A percentile compares a stretch with the other conserved stretches of the same genome.
phyloP scores from a whole-genome alignment of 2,329 filamentous ascomycete genomes.

The Verticillium dahliae region DNA sequence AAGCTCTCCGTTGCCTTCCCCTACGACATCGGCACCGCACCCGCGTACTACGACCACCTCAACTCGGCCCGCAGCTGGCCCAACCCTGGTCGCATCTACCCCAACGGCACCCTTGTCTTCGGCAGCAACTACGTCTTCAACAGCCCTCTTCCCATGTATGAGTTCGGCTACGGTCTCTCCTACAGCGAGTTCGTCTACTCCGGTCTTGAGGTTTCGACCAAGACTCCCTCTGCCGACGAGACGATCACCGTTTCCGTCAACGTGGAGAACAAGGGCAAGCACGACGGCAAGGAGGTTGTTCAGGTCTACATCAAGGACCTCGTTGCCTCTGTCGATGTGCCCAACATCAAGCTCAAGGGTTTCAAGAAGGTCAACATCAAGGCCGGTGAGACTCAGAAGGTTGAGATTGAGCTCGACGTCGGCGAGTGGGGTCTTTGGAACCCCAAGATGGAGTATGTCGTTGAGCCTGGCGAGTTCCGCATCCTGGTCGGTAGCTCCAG shows the following conservation, averaged over 20 bases:
- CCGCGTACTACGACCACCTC: constrained; percentile 66
- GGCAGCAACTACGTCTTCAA: constrained; percentile 60
- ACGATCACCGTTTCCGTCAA: constrained; percentile 53
- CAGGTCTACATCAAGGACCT: constrained; percentile 62
- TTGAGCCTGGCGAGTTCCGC: constrained; percentile 64
- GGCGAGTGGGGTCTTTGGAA: constrained; percentile 51
- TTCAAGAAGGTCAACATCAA: constrained; percentile 59
- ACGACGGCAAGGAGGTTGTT: constrained; percentile 60
- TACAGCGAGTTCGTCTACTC: constrained; percentile 60
- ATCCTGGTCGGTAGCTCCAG: constrained; percentile 57
- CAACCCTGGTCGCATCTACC: constrained; percentile 44
- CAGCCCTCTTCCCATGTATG: constrained; percentile 52
- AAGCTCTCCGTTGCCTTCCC: constrained; percentile 63
- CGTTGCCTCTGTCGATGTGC: constrained; percentile 55
- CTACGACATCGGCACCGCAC: constrained; percentile 58
- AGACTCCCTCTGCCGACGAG: constrained; percentile 38
- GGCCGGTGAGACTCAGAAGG: constrained; percentile 50
- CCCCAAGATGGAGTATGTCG: constrained; percentile 63
- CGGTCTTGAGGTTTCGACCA: constrained; percentile 42
- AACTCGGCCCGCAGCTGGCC: constrained; percentile 54
- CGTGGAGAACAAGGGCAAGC: constrained; percentile 51
- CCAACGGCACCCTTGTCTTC: constrained; percentile 56
- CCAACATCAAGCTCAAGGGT: constrained; percentile 58
- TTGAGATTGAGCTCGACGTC: constrained; percentile 46
- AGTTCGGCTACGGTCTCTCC: constrained; percentile 60